These are phyloP conservation scores for Eucalyptus erythrocorys DNA, from an alignment of 345 rosid species.

Conservation along the genomic window DNA sequence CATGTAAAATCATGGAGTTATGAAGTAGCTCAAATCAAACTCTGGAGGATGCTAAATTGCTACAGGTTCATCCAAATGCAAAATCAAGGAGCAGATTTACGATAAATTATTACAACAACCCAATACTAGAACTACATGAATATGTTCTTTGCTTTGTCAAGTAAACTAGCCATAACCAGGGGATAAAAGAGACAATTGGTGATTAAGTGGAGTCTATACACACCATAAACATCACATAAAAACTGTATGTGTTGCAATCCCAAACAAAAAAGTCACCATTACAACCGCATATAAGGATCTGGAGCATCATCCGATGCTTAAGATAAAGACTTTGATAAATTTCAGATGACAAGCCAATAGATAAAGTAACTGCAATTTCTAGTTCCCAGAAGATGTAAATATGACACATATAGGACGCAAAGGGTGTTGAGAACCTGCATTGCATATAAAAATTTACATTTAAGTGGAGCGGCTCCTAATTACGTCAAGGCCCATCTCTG, in stretches of 20 bases:
- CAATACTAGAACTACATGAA: neutral
- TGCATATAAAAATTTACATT: conserved; percentile 1
- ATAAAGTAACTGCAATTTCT: conserved; percentile 3
- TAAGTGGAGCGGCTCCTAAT: conserved; percentile 45
- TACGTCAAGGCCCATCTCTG: conserved; percentile 63
- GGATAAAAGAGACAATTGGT: neutral
- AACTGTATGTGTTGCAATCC: neutral
- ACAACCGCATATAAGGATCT: neutral
- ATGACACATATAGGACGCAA: neutral
- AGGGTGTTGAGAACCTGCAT: neutral
- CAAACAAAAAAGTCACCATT: neutral
- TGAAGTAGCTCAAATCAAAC: neutral
- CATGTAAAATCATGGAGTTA: neutral
- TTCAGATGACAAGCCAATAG: conserved; percentile 3
- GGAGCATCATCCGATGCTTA: neutral
- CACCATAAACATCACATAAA: neutral
- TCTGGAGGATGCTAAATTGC: neutral
- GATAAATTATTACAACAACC: neutral
- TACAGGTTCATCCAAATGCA: neutral
- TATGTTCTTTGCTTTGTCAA: neutral
- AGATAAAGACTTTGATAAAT: neutral
- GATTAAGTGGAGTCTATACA: neutral
- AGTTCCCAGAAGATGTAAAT: conserved; percentile 12
- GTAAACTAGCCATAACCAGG: neutral
- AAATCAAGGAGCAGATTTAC: neutral